Evolutionary conservation across 1,284 basidiomycete species (phyloP), one percentile per base, ranked within the genome.

Genomic region (Cerrena zonata): DNA sequence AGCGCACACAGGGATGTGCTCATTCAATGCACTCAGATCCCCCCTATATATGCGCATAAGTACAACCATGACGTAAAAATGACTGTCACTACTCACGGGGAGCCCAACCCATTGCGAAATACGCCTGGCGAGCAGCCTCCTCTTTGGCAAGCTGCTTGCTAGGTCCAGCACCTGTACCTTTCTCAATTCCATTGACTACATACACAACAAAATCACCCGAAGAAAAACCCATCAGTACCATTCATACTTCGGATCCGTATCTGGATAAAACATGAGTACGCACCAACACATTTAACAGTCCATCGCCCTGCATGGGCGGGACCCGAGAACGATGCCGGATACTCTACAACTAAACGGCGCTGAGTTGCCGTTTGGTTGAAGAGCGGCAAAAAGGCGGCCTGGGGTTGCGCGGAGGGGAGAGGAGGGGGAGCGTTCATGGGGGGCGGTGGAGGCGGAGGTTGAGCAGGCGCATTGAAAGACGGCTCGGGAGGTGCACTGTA

Each of bases 111-210:
- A 88, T 82, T 5, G 75, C 73, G 58, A 79, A 76, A 65, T 78
- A 86, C 4, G 86, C 86, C 57, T 79, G 70, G 53, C 77, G 73
- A 18, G 85, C 85, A 0, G 86, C 86, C 51, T 82, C 81, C 60
- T 89, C 85, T 63, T 86, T 88, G 4, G 86, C 86, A 3, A 78
- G 66, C 61, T 87, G 84, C 65, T 88, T 88, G 63, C 72, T 84
- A 45, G 71, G 66, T 26, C 82, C 84, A 15, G 61, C 64, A 2
- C 86, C 86, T 47, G 70, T 64, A 3, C 86, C 86, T 60, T 80
- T 84, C 58, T 72, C 68, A 53, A 85, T 78, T 1, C 82, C 83
- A 57, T 86, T 82, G 46, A 86, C 86, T 88, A 64, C n/a, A 46
- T 18, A 23, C n/a, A n/a, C n/a, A n/a, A n/a, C n/a, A 42, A 24